Base-by-base conservation (phyloP, 2,329 filamentous ascomycete species). In the Tolypocladium album region DNA sequence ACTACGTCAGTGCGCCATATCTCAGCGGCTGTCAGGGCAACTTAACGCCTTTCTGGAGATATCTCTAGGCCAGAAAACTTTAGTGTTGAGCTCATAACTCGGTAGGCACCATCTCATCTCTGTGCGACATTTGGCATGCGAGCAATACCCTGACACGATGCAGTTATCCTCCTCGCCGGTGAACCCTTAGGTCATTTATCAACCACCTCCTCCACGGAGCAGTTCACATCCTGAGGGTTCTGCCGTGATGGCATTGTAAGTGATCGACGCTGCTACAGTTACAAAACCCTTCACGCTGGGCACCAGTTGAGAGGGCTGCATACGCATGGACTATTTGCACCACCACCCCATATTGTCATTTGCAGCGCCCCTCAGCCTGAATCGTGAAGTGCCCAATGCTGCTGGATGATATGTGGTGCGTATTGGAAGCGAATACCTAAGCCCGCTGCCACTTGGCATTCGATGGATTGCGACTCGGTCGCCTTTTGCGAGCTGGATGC, bases 181-280 rank as follows among this genome's bases (percentile, higher is more conserved):
- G 80, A 82, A 69, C 79, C 78, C 1, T 74, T 83, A 0, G 80
- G 80, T 60, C 80, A 83, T 64, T 80, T 80, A 62, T 69, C 75
- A 20, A 82, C 79, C 1, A 71, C 67, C 59, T 72, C 67, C 59
- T 59, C 67, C n/a, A 65, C 67, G 0, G 78, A 81, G 65, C 76
- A 80, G 61, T 83, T 80, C 65, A 82, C 78, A 2, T 82, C 81
- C 70, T 83, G 81, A n/a, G 81, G 81, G 83, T 67, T 71, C 79
- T 3, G 80, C 80, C 53, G 70, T 75, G 61, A 78, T 85, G 78
- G 77, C 78, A 13, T 69, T 83, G 11, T 81, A 86, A 70, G 80
- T 82, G 1, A 73, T 86, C 74, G 77, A 83, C 45, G 74, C 74
- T 6, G 72, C 83, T 3, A 73, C 74, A 2, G 72, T 82, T 34